A percentile compares a stretch with the other conserved stretches of the same genome.
Evolutionary conservation across 2,329 filamentous ascomycete genomes (phyloP).

Genomic region (Fusarium protoensiforme): DNA sequence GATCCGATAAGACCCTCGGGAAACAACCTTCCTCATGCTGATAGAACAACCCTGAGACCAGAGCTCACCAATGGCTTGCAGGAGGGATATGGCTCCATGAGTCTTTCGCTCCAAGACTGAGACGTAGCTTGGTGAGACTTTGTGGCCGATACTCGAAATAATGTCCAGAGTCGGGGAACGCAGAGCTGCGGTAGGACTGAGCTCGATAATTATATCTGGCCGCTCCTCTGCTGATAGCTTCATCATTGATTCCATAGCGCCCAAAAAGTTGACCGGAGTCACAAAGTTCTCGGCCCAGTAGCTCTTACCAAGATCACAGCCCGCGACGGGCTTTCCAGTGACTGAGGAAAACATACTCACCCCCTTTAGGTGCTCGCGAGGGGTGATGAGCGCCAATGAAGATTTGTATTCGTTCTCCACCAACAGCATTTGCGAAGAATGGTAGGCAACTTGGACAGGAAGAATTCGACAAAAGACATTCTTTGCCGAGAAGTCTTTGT

Average conservation of each 20-base stretch:
- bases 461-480: conserved; percentile 51
- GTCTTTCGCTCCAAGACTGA: conserved; percentile 43
- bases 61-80: conserved; percentile 48
- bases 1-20: conserved; percentile 17
- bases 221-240: conserved; percentile 34
- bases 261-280: conserved; percentile 56
- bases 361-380: conserved; percentile 8
- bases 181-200: conserved; percentile 53
- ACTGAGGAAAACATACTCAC: conserved; percentile 57
- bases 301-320: conserved; percentile 41
- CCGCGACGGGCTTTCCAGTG: conserved; percentile 42
- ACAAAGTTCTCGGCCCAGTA: conserved; percentile 63
- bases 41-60: conserved; percentile 51
- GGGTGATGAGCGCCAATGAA: conserved; percentile 40
- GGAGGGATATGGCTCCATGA: conserved; percentile 38
- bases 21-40: conserved; percentile 47
- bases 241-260: conserved; percentile 53
- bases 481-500: conserved; percentile 44
- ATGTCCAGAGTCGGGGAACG: conserved; percentile 52
- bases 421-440: conserved; percentile 57
- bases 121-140: conserved; percentile 34
- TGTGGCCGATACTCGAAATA: conserved; percentile 32
- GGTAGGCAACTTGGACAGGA: conserved; percentile 55
- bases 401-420: conserved; percentile 51
- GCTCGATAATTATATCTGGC: conserved; percentile 53